Conservation (phyloP, 805 yeast genomes). For the Wickerhamiella brachini region DNA sequence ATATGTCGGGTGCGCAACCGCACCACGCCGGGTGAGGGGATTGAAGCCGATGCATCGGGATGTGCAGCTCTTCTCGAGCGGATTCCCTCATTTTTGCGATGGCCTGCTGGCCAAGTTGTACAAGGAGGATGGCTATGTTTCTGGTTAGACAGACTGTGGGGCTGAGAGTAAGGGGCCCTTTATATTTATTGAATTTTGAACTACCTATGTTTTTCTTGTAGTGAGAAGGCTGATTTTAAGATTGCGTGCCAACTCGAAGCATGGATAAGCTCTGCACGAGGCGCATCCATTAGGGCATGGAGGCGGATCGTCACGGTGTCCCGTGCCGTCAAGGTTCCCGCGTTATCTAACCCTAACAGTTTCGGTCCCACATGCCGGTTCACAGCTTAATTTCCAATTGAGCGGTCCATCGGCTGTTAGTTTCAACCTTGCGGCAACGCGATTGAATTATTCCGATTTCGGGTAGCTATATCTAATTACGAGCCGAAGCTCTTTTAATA, state of each 20-base stretch:
- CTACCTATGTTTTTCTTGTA: background rate
- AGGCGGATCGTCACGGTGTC: too few relatives aligned
- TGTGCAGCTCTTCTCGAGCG: conserved; percentile 11
- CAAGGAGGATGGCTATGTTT: conserved; percentile 36
- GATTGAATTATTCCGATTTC: too few relatives aligned
- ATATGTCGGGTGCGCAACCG: conserved; percentile 68
- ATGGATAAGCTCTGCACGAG: too few relatives aligned
- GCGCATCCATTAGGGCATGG: too few relatives aligned
- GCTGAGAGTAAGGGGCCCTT: too few relatives aligned
- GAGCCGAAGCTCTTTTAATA: too few relatives aligned
- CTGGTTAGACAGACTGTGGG: conserved; percentile 45
- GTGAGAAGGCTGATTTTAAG: too few relatives aligned
- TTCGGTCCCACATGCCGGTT: background rate
- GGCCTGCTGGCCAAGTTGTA: conserved; percentile 4
- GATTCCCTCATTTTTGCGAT: conserved; percentile 10
- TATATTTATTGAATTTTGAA: background rate
- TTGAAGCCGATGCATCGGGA: conserved; percentile 32
- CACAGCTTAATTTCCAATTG: background rate
- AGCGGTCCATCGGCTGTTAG: too few relatives aligned
- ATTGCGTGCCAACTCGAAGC: too few relatives aligned
- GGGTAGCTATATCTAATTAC: too few relatives aligned
- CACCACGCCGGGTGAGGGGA: conserved; percentile 72
- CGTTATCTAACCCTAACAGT: background rate
- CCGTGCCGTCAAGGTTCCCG: too few relatives aligned
- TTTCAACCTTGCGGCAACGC: too few relatives aligned